Evolutionary conservation across 75 land plant species (phyloP), one percentile per base, ranked within the genome.

Genomic region (Adiantum capillusveneris): DNA sequence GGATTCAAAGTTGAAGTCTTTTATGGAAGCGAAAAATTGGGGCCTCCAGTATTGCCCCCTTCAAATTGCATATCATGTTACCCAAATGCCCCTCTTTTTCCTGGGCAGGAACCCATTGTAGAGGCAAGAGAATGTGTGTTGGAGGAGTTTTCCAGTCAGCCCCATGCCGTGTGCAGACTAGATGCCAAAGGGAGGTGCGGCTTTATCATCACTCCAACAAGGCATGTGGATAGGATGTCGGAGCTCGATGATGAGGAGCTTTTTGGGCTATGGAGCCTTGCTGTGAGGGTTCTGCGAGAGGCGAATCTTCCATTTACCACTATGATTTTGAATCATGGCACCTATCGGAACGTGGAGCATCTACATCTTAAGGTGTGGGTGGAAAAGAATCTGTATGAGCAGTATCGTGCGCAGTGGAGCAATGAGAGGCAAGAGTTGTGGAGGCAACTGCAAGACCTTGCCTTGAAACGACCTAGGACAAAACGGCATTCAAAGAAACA

Each of bases 281-380:
- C 67, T 22, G 66, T 70, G 30, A 37, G 59, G 26, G 66, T 50
- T 41, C 60, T 70, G 18, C 62, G 56, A 54, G 25, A 51, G 21
- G 14, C 37, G 16, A 13, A 45, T 21, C 45, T 64, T 1, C 63
- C 54, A 1, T 63, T 60, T 25, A 62, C 25, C 39, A 56, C 43
- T 27, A 70, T 70, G 66, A 63, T 63, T 29, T 57, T 70, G 37
- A 70, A 70, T 39, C 72, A 70, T 56, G 72, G 72, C 21, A 53
- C 25, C 31, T 70, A 70, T 45, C 58, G 66, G 20, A 63, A 63
- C 31, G 43, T 63, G 9, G 66, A 69, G 13, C 72, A 70, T 55
- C 37, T 70, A 31, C 72, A 63, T 53, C 66, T 70, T 45, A 70
- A 70, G 72, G 31, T 70, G 19, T 70, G 72, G 72, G 72, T 70